Conservation (phyloP, 768 basidiomycete genomes). For the Boletales sp. region DNA sequence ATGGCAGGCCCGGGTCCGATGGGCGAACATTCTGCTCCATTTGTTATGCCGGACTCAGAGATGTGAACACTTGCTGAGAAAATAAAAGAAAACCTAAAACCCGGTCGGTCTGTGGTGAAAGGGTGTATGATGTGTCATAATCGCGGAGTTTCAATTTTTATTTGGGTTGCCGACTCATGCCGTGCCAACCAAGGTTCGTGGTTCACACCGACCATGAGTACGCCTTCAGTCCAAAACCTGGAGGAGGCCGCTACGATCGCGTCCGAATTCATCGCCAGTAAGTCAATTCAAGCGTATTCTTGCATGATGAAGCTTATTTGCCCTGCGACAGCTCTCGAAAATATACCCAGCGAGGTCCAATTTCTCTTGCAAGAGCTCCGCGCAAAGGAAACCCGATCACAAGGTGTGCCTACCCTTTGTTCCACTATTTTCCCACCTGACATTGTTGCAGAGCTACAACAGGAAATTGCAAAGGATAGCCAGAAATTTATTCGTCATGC, state of each 20-base stretch:
- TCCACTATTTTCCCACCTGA: background rate
- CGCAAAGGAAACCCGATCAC: slow-evolving; percentile 39
- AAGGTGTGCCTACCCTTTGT: slow-evolving; percentile 29
- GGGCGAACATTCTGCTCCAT: too few species aligned
- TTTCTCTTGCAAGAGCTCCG: slow-evolving; percentile 48
- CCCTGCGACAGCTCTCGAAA: slow-evolving; percentile 40
- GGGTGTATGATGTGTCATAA: slow-evolving; percentile 17
- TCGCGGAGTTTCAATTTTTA: slow-evolving; percentile 19
- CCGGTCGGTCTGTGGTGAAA: too few species aligned
- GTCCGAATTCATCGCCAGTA: slow-evolving; percentile 47
- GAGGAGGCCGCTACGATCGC: slow-evolving; percentile 50
- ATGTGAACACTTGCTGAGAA: too few species aligned
- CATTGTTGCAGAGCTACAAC: slow-evolving; percentile 34
- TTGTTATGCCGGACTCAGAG: too few species aligned
- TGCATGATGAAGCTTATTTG: background rate
- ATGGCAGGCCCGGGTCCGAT: too few species aligned
- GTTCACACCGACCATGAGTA: slow-evolving; percentile 22
- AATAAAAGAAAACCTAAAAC: too few species aligned
- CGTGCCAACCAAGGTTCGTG: background rate
- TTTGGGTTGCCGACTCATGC: slow-evolving; percentile 15
- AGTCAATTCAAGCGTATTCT: slow-evolving; percentile 13
- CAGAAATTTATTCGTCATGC: slow-evolving; percentile 43
- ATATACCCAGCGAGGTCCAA: slow-evolving; percentile 47
- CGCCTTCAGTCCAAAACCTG: slow-evolving; percentile 34
- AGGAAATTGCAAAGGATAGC: slow-evolving; percentile 43